phyloP scores from a whole-genome alignment of 345 rosid species.

The Eucalyptus grandis region DNA sequence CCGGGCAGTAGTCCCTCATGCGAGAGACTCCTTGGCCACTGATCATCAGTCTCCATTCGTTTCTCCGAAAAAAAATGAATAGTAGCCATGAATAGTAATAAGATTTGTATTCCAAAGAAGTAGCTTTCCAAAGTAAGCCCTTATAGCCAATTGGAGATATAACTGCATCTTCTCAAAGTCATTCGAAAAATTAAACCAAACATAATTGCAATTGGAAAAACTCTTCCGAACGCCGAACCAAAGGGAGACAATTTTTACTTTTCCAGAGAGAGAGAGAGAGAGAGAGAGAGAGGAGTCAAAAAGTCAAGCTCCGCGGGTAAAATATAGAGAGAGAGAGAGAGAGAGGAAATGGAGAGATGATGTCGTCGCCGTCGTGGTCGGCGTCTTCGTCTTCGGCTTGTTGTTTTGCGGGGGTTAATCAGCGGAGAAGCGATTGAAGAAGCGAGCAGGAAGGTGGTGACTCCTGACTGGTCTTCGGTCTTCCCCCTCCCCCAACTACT shows the following conservation, averaged over 20 bases:
- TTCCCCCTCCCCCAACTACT: background rate
- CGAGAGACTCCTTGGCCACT: too few species aligned
- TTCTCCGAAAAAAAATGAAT: rapidly evolving
- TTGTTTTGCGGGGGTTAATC: background rate
- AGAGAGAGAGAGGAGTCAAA: background rate
- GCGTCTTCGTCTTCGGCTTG: background rate
- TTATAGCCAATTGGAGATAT: rapidly evolving
- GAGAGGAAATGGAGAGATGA: background rate
- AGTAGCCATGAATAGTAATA: too few species aligned
- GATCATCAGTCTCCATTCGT: too few species aligned
- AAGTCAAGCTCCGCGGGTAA: background rate
- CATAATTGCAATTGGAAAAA: too few species aligned
- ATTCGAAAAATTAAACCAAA: rapidly evolving
- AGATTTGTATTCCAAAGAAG: rapidly evolving
- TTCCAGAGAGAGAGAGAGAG: background rate
- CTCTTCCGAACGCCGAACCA: too few species aligned
- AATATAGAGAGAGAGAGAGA: background rate
- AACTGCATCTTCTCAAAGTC: rapidly evolving
- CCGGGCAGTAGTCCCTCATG: rapidly evolving
- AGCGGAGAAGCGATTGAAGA: background rate
- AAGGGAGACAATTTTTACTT: too few species aligned
- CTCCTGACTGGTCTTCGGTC: background rate
- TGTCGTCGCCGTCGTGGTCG: background rate
- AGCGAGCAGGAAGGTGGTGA: background rate
- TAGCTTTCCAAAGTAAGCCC: rapidly evolving